Evolutionary conservation across 108 stramenopile species (phyloP), one percentile per base, ranked within the genome.

Genomic region (Skeletonema tropicum): DNA sequence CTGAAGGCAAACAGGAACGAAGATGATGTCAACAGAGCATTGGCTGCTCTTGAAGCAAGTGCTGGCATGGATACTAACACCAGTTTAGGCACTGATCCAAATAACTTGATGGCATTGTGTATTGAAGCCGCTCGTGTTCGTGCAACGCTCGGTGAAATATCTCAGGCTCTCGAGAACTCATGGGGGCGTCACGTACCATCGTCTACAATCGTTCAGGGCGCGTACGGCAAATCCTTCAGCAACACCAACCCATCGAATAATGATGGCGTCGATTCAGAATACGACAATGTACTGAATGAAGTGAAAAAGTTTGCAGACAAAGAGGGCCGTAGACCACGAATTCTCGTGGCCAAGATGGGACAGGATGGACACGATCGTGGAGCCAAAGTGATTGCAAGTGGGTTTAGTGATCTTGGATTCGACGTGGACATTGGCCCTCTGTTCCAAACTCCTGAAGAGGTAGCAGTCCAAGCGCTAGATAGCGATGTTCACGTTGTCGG

Each of bases 351-450:
- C 6, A 99, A 99, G 81, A 98, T 99, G 97, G 99, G 99, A 15
- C 96, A 98, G 85, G 99, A 99, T 77, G 99, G 99, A 11, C 99
- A 99, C 75, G 99, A 99, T 74, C 91, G 99, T 30, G 99, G 99
- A 30, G 99, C 97, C 46, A 98, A 98, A 70, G 97, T 99, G 21
- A 97, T 99, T 76, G 97, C 99, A 49, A 88, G 87, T 79, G 98
- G 98, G 6, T 98, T 99, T 71, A 89, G 91, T 25, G 99, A 99
- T 72, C 72, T 99, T 59, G 99, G 94, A 14, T 98, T 94, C 80
- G 99, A 99, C 76, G 99, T 99, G 14, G 99, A 98, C 73, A 92
- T 98, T 55, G 98, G 98, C 12, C 96, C 98, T n/a, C 74, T 99
- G 13, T 99, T 99, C 73, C 90, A 92, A 72, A 98, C 97, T 23